Evolutionary conservation across 805 yeast genomes (phyloP).

Genomic region (Priceomyces castillae): DNA sequence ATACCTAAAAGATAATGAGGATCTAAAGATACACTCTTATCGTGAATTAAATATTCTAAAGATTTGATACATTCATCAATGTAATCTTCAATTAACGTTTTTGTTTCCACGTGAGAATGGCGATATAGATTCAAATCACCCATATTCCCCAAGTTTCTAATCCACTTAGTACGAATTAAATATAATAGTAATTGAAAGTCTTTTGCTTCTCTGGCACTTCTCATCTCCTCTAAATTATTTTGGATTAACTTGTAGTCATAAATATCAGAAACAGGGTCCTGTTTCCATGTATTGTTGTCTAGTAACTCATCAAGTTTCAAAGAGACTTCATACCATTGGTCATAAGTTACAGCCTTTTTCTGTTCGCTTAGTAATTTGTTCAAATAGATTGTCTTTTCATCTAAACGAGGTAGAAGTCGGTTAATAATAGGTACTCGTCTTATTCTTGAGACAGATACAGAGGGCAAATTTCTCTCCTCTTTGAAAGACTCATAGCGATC

Average conservation of each 20-base stretch:
- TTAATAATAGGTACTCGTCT: slow-evolving; percentile 19
- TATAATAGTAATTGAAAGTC: slow-evolving; percentile 66
- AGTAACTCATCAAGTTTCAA: slow-evolving; percentile 60
- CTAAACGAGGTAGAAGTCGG: slow-evolving; percentile 17
- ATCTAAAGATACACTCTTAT: slow-evolving; percentile 47
- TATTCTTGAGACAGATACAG: slow-evolving; percentile 2
- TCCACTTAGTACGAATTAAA: slow-evolving; percentile 79
- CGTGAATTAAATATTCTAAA: slow-evolving; percentile 39
- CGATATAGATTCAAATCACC: slow-evolving; percentile 76
- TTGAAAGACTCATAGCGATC: slow-evolving; percentile 5
- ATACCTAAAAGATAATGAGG: slow-evolving; percentile 71
- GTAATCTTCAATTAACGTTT: slow-evolving; percentile 77
- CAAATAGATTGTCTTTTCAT: slow-evolving; percentile 22
- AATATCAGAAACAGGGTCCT: slow-evolving; percentile 52
- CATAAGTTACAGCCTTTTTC: slow-evolving; percentile 40
- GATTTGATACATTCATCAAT: slow-evolving; percentile 66
- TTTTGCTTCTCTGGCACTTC: slow-evolving; percentile 51
- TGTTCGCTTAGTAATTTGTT: slow-evolving; percentile 27
- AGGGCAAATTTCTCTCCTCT: slow-evolving; percentile 4
- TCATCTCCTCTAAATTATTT: slow-evolving; percentile 52
- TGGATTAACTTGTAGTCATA: slow-evolving; percentile 71
- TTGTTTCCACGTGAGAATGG: slow-evolving; percentile 84
- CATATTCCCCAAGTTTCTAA: slow-evolving; percentile 81
- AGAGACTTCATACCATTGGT: slow-evolving; percentile 68
- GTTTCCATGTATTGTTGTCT: slow-evolving; percentile 73